These are phyloP conservation scores for Yamadazyma sp. DNA, from an alignment of 805 yeast species.

Conservation along the genomic window DNA sequence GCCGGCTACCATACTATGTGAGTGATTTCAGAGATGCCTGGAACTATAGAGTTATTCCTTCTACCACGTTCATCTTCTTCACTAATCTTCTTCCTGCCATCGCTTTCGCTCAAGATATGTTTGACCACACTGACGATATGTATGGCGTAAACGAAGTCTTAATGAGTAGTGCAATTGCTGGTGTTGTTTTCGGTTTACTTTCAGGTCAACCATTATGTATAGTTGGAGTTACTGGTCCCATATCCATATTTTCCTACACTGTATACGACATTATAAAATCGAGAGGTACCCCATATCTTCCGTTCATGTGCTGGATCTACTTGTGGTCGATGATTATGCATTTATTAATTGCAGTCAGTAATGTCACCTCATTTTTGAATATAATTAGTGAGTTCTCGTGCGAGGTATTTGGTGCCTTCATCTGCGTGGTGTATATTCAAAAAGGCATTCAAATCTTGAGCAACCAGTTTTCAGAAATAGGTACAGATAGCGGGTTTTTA, in stretches of 20 bases:
- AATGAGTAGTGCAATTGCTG: constrained; percentile 82
- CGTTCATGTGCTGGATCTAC: constrained; percentile 95
- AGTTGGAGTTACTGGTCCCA: constrained; percentile 97
- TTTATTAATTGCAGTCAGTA: constrained; percentile 64
- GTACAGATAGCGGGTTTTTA: constrained; percentile 59
- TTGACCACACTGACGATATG: constrained; percentile 80
- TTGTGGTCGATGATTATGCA: constrained; percentile 89
- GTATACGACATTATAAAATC: constrained; percentile 71
- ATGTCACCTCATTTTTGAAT: constrained; percentile 64
- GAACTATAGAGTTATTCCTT: constrained; percentile 85
- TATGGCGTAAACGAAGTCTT: constrained; percentile 93
- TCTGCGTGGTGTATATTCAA: constrained; percentile 81
- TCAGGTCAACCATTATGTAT: constrained; percentile 92
- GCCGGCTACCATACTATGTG: constrained; percentile 62
- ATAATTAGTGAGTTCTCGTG: constrained; percentile 82
- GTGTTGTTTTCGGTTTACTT: constrained; percentile 80
- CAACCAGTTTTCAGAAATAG: constrained; percentile 57
- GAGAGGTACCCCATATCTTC: constrained; percentile 61
- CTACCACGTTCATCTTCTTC: constrained; percentile 80
- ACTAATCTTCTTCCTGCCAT: constrained; percentile 90
- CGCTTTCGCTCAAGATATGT: constrained; percentile 97
- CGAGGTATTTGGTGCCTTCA: constrained; percentile 90
- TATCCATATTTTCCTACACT: constrained; percentile 87
- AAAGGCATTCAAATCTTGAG: constrained; percentile 84
- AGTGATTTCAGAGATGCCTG: constrained; percentile 83